Evolutionary conservation across 106 monocot genomes (phyloP), one percentile per base, ranked within the genome.

Genomic region (Alisma plantagoaquatica): DNA sequence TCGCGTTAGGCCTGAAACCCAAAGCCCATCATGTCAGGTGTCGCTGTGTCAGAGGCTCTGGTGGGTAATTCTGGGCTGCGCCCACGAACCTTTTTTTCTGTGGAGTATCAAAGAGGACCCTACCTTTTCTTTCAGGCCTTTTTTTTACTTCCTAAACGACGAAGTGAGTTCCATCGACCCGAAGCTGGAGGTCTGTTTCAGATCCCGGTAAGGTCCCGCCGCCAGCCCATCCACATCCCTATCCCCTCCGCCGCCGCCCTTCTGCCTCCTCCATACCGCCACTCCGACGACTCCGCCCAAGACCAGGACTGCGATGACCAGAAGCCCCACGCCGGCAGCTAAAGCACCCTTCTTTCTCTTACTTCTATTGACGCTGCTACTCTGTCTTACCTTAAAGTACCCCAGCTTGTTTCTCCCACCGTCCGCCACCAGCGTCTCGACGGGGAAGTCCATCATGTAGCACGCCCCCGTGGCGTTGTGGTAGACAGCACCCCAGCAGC

Each of bases 401-500:
- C 87, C 92, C 19, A 53, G 24, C 66, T 67, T 79, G 35, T 49
- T 61, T 22, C 61, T 69, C 59, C 74, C 74, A 5, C 46, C 77
- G 10, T 29, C 70, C 23, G 16, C 73, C 14, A 74, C 42, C 57
- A 92, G n/a, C 24, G 79, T 76, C 74, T 87, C 65, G 2, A 77
- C 50, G 45, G 86, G 87, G 53, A 83, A 92, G 18, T 74, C 62
- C 43, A 92, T 65, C 20, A 33, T 41, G 58, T 87, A 92, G 51
- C 92, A 92, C 27, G 31, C 62, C 1, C 79, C 69, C 3, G 73
- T 60, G 1, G 41, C 60, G 66, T 83, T 83, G 71, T 65, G 76
- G 60, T 77, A 92, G 49, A 87, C 43, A 4, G 77, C 77, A 15
- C 88, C 94, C 88, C 94, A 89, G 55, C 94, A 96, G 48, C 66